Conservation (phyloP, 306 rosid genomes). For the Heteromeles arbutifolia region DNA sequence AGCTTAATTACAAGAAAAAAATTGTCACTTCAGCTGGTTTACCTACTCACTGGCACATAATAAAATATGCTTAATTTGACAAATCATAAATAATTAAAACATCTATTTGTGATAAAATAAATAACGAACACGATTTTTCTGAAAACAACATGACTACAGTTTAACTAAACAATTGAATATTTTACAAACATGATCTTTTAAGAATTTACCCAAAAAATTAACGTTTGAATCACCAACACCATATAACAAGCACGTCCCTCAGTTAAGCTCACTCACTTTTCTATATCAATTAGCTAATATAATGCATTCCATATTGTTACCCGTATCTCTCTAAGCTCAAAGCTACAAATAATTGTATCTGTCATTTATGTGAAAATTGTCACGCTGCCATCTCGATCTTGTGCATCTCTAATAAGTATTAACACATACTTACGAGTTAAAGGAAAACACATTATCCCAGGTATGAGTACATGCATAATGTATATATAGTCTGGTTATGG, state of each 20-base stretch:
- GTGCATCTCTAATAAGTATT: neutral
- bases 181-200: no score
- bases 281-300: neutral
- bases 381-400: neutral
- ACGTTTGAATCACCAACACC: neutral
- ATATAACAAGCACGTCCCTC: neutral
- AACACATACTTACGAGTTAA: conserved; percentile 23
- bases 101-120: no score
- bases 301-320: neutral
- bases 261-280: neutral
- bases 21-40: neutral
- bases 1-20: neutral
- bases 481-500: neutral
- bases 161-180: no score
- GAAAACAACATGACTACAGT: no score
- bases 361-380: neutral
- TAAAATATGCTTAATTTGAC: neutral
- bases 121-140: neutral
- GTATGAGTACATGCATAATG: neutral
- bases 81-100: neutral
- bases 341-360: neutral
- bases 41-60: neutral
- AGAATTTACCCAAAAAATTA: no score
- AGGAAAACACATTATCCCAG: neutral
- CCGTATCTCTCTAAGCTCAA: neutral